Evolutionary conservation across 257 asterid species (phyloP).

Genomic region (Thymus quinquecostatus): DNA sequence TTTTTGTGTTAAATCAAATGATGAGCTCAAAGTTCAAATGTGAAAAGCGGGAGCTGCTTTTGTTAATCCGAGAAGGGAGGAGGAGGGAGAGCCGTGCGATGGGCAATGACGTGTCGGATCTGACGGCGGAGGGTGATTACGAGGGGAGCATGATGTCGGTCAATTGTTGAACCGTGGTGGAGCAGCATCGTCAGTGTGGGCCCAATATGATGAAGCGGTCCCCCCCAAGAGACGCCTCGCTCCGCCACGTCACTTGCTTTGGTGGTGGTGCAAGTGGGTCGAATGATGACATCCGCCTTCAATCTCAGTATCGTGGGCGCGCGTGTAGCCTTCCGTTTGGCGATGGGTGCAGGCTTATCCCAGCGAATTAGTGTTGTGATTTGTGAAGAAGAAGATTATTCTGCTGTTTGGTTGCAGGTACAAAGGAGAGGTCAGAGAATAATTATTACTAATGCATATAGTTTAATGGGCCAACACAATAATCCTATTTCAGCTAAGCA

Average conservation of each 20-base stretch:
- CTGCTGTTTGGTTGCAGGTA: not conserved
- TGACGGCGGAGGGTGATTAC: conserved; percentile 24
- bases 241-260: conserved; percentile 24
- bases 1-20: too few species aligned
- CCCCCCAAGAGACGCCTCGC: conserved; percentile 22
- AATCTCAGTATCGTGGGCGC: not conserved
- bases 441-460: too few species aligned
- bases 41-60: too few species aligned
- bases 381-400: too few species aligned
- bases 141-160: conserved; percentile 26
- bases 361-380: not conserved
- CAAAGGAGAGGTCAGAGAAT: not conserved
- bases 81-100: conserved; percentile 20
- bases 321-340: not conserved
- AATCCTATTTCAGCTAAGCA: too few species aligned
- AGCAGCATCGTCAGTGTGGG: not conserved
- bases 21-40: not conserved
- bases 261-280: conserved; percentile 2
- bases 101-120: conserved; percentile 17
- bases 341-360: not conserved
- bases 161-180: not conserved
- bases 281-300: conserved; percentile 15
- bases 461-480: too few species aligned
- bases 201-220: conserved; percentile 19
- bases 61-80: not conserved